Conservation (phyloP, 805 yeast genomes). For the Wickerhamomyces mucosus region DNA sequence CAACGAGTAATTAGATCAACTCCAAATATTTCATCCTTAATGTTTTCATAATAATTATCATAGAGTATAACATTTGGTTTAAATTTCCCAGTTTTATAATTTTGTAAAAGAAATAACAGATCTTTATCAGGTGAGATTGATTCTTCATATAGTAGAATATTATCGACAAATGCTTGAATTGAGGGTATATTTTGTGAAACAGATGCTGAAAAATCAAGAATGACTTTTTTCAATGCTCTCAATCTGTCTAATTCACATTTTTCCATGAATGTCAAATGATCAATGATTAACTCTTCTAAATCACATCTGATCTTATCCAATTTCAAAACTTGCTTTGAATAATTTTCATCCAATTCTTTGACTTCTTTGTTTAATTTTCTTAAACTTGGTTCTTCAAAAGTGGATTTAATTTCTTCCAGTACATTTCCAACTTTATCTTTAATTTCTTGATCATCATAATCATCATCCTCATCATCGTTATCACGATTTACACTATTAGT, state of each 20-base stretch:
- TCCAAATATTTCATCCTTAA: constrained; percentile 65
- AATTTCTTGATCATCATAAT: constrained; percentile 18
- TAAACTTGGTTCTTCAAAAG: constrained; percentile 39
- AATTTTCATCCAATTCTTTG: constrained; percentile 43
- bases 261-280: constrained; percentile 69
- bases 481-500: constrained; percentile 13
- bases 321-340: constrained; percentile 42
- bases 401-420: constrained; percentile 18
- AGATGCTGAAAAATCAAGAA: constrained; percentile 61
- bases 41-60: constrained; percentile 71
- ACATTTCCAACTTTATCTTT: constrained; percentile 11
- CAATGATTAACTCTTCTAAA: constrained; percentile 63
- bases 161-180: constrained; percentile 50
- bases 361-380: constrained; percentile 49
- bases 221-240: constrained; percentile 65
- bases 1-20: constrained; percentile 65
- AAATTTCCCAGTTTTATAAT: constrained; percentile 66
- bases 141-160: constrained; percentile 55
- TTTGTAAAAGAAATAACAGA: constrained; percentile 53
- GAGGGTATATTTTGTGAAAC: constrained; percentile 51
- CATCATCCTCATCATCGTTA: constrained; percentile 16
- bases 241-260: constrained; percentile 74
- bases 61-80: constrained; percentile 63
- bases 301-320: constrained; percentile 63
- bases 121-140: constrained; percentile 64